A percentile compares a stretch with the other conserved stretches of the same genome.
Evolutionary conservation across 495 filamentous ascomycete genomes (phyloP).

Genomic region (Usnea hakonensis): DNA sequence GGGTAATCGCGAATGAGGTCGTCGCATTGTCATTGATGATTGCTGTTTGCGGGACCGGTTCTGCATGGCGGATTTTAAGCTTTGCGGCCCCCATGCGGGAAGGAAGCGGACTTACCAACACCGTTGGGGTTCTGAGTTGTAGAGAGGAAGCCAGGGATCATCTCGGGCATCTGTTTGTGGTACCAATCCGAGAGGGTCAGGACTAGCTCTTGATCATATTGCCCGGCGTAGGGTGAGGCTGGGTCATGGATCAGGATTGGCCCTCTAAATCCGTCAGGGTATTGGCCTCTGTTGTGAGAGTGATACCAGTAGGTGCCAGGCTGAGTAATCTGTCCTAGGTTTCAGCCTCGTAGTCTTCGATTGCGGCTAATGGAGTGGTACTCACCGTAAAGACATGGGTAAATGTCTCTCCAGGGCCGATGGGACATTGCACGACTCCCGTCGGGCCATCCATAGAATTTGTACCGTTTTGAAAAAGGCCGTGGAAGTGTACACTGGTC

Average conservation of each 20-base stretch:
- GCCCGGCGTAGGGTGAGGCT: conserved; percentile 45
- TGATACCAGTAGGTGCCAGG: conserved; percentile 65
- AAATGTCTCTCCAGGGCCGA: conserved; percentile 47
- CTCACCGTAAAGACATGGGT: conserved; percentile 39
- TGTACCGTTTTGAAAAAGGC: conserved; percentile 54
- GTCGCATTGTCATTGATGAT: conserved; percentile 22
- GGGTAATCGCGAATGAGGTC: conserved; percentile 48
- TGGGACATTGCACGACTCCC: conserved; percentile 60
- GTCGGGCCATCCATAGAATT: conserved; percentile 56
- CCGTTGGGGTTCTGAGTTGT: background rate
- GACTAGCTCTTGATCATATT: conserved; percentile 59
- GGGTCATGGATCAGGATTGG: conserved; percentile 65
- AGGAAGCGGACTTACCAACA: background rate
- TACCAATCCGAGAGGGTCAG: conserved; percentile 39
- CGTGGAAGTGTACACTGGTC: conserved; percentile 57
- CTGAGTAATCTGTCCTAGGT: conserved; percentile 25
- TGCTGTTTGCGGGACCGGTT: conserved; percentile 5
- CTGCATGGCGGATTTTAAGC: background rate
- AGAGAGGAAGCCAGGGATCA: conserved; percentile 4
- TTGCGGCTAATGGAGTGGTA: background rate
- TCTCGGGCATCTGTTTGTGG: conserved; percentile 47
- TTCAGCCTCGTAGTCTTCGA: background rate
- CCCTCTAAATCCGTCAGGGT: conserved; percentile 67
- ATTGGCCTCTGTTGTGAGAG: conserved; percentile 61
- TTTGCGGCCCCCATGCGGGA: too few relatives aligned